Percentiles rank a stretch among this genome's conserved stretches.
phyloP scores from a whole-genome alignment of 2,329 filamentous ascomycete species.

The Colletotrichum spinosum region DNA sequence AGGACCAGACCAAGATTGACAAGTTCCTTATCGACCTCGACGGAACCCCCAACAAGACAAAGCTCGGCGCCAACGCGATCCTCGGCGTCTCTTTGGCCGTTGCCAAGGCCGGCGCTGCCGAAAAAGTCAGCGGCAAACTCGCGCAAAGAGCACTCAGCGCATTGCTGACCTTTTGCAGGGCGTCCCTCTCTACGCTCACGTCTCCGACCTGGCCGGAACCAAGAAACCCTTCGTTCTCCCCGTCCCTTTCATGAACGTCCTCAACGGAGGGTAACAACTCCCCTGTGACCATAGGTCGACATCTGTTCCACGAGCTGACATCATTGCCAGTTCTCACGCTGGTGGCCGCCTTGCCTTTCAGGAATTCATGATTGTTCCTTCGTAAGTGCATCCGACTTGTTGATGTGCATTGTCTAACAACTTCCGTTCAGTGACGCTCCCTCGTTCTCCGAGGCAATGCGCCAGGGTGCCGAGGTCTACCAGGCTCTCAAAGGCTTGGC shows the following conservation, averaged over 20 bases:
- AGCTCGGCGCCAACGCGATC: conserved; percentile 89
- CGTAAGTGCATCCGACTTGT: conserved; percentile 59
- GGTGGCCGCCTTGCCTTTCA: conserved; percentile 96
- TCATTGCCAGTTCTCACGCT: conserved; percentile 79
- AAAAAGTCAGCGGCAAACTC: conserved; percentile 68
- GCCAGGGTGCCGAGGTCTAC: conserved; percentile 97
- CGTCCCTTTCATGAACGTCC: conserved; percentile 93
- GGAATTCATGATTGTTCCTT: conserved; percentile 95
- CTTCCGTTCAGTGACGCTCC: conserved; percentile 73
- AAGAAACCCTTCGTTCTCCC: conserved; percentile 93
- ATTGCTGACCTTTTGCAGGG: conserved; percentile 55
- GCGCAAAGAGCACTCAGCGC: background rate
- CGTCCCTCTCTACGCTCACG: conserved; percentile 87
- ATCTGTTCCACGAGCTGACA: conserved; percentile 1
- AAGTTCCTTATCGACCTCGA: conserved; percentile 88
- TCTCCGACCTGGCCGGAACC: conserved; percentile 87
- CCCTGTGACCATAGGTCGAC: too few relatives aligned
- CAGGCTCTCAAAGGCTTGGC: conserved; percentile 95
- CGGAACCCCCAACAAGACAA: conserved; percentile 87
- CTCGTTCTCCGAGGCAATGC: conserved; percentile 94
- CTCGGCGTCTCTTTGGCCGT: conserved; percentile 86
- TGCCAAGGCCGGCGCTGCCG: conserved; percentile 89
- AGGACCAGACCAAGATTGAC: conserved; percentile 87
- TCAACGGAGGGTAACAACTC: conserved; percentile 75
- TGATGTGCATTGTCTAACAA: background rate